Evolutionary conservation across 495 filamentous ascomycete genomes (phyloP).

Genomic region (Stereocaulon alpinum): DNA sequence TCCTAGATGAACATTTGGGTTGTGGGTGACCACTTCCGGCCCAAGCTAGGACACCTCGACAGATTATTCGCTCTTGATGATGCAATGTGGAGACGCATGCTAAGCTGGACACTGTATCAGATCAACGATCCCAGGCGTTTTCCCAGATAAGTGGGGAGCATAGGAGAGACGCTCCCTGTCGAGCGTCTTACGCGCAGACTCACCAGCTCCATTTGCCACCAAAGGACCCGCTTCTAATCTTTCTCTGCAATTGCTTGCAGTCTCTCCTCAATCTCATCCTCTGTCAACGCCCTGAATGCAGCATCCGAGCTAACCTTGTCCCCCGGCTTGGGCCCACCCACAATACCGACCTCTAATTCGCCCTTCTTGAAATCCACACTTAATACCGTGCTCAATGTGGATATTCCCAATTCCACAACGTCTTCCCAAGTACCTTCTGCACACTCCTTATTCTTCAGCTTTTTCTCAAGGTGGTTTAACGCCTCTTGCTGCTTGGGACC

Average conservation of each 20-base stretch:
- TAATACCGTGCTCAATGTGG: constrained; percentile 85
- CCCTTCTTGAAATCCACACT: constrained; percentile 99
- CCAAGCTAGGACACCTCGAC: background rate
- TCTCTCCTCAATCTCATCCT: constrained; percentile 96
- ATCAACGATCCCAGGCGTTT: background rate
- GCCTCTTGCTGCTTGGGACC: constrained; percentile 98
- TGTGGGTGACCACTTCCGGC: background rate
- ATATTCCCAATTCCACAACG: constrained; percentile 92
- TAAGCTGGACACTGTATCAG: constrained; percentile 7
- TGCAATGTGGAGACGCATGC: constrained; percentile 3
- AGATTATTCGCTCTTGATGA: constrained; percentile 6
- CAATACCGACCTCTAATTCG: constrained; percentile 95
- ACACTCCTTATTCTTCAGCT: constrained; percentile 97
- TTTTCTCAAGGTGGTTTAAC: constrained; percentile 95
- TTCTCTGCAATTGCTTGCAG: constrained; percentile 97
- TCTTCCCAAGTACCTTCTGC: constrained; percentile 94
- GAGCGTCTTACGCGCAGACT: background rate
- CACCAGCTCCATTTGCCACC: background rate
- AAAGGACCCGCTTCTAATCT: constrained; percentile 49
- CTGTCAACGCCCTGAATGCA: constrained; percentile 78
- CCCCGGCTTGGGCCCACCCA: constrained; percentile 69
- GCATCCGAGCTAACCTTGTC: constrained; percentile 69
- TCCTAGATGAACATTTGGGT: background rate
- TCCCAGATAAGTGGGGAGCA: background rate
- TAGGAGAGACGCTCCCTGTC: background rate